Conservation (phyloP, 495 filamentous ascomycete genomes). For the Xeromyces bisporus region DNA sequence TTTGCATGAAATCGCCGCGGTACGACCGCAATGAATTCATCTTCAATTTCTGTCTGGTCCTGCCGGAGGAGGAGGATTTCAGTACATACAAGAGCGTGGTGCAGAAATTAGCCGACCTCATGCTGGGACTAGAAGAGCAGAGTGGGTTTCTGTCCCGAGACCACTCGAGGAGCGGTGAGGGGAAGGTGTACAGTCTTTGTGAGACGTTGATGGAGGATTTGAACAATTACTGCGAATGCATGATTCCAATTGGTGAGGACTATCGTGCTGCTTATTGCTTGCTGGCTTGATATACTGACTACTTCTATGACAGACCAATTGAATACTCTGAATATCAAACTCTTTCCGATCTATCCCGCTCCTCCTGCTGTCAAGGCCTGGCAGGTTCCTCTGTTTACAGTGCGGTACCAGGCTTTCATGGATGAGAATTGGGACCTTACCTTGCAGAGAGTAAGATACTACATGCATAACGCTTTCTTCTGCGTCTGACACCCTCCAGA, state of each 20-base stretch:
- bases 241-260: conserved; percentile 73
- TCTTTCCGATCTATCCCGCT: conserved; percentile 66
- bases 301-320: conserved; percentile 46
- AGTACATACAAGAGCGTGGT: conserved; percentile 67
- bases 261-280: not conserved
- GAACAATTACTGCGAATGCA: conserved; percentile 94
- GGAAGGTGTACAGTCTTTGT: conserved; percentile 61
- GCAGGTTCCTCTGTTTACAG: conserved; percentile 83
- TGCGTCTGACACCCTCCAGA: conserved; percentile 12
- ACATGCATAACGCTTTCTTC: not conserved
- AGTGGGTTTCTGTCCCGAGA: conserved; percentile 47
- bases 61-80: conserved; percentile 52
- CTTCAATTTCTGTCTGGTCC: conserved; percentile 87
- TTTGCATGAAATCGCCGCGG: conserved; percentile 57
- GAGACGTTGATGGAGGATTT: conserved; percentile 88
- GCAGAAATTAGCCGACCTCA: conserved; percentile 63
- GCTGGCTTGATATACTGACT: conserved; percentile 5
- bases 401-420: conserved; percentile 55
- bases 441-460: conserved; percentile 42
- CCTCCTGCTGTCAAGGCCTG: conserved; percentile 64
- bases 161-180: conserved; percentile 31
- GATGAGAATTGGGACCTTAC: conserved; percentile 88
- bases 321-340: conserved; percentile 91
- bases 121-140: conserved; percentile 79
- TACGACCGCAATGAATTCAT: conserved; percentile 93